phyloP scores from a whole-genome alignment of 2,329 filamentous ascomycete genomes.

The Curvularia lunata region DNA sequence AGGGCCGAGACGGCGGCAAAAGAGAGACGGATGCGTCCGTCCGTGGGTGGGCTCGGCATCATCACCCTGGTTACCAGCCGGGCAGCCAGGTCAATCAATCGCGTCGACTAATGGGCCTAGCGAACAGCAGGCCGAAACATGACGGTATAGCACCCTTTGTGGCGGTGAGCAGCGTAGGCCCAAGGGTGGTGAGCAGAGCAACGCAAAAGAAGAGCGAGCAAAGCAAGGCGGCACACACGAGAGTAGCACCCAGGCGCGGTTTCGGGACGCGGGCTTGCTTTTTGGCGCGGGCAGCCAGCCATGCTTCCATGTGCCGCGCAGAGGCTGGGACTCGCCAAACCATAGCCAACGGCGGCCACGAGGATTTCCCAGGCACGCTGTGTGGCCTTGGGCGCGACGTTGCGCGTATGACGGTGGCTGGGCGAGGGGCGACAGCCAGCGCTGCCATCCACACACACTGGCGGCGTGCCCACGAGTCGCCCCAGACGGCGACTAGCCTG shows the following conservation, averaged over 20 bases:
- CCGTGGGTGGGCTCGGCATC: conserved; percentile 16
- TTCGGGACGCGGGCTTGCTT: conserved; percentile 8
- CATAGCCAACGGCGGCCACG: conserved; percentile 20
- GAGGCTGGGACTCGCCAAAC: conserved; percentile 13
- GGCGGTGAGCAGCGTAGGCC: conserved; percentile 9
- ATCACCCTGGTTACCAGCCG: conserved; percentile 27
- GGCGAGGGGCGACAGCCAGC: too few relatives aligned
- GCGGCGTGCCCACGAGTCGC: too few relatives aligned
- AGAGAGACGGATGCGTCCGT: conserved; percentile 22
- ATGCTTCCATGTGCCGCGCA: conserved; percentile 9
- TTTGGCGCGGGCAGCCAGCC: conserved; percentile 8
- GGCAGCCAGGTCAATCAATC: conserved; percentile 5
- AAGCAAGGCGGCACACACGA: neutral
- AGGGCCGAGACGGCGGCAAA: neutral
- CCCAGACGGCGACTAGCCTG: neutral
- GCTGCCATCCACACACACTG: too few relatives aligned
- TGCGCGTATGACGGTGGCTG: conserved; percentile 15
- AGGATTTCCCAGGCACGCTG: conserved; percentile 14
- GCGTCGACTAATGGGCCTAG: conserved; percentile 5
- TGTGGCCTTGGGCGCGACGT: conserved; percentile 7
- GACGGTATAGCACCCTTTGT: conserved; percentile 11
- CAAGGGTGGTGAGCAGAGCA: neutral
- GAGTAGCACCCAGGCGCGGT: conserved; percentile 6
- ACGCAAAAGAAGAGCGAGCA: neutral
- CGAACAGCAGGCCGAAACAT: conserved; percentile 5